Evolutionary conservation across 345 rosid genomes (phyloP).

Genomic region (Hibiscus mutabilis): DNA sequence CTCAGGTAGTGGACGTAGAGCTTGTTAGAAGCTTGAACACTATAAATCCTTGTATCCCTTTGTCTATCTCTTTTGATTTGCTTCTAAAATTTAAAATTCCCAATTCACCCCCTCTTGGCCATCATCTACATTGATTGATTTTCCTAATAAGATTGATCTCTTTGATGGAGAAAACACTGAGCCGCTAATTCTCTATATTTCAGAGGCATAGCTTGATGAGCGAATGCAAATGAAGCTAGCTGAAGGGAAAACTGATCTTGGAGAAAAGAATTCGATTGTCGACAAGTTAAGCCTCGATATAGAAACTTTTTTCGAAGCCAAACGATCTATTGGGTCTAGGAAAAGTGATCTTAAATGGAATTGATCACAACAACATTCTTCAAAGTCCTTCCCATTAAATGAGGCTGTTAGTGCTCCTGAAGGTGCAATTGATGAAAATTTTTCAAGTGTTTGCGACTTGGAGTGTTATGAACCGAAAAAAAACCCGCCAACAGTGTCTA

Average conservation of each 20-base stretch:
- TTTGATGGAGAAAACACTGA: slow-evolving; percentile 35
- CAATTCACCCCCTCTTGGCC: too few relatives aligned
- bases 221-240: slow-evolving; percentile 65
- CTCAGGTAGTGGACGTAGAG: too few relatives aligned
- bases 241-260: slow-evolving; percentile 33
- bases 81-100: too few relatives aligned
- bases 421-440: slow-evolving; percentile 39
- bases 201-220: slow-evolving; percentile 89
- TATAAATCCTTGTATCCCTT: too few relatives aligned
- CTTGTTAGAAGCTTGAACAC: too few relatives aligned
- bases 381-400: slow-evolving; percentile 55
- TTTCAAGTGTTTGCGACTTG: slow-evolving; percentile 35
- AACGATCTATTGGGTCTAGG: slow-evolving; percentile 20
- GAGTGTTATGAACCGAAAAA: slow-evolving; percentile 35
- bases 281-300: slow-evolving; percentile 53
- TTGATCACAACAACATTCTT: slow-evolving; percentile 28
- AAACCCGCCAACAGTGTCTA: slow-evolving; percentile 16
- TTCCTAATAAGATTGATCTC: slow-evolving; percentile 29
- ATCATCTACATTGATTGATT: too few relatives aligned
- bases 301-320: slow-evolving; percentile 57
- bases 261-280: slow-evolving; percentile 37
- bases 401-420: slow-evolving; percentile 55
- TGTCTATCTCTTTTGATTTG: too few relatives aligned
- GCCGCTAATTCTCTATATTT: slow-evolving; percentile 65
- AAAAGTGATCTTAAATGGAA: slow-evolving; percentile 30